phyloP scores from a whole-genome alignment of 1,139 yeast genomes.

The Pichia norvegensis region DNA sequence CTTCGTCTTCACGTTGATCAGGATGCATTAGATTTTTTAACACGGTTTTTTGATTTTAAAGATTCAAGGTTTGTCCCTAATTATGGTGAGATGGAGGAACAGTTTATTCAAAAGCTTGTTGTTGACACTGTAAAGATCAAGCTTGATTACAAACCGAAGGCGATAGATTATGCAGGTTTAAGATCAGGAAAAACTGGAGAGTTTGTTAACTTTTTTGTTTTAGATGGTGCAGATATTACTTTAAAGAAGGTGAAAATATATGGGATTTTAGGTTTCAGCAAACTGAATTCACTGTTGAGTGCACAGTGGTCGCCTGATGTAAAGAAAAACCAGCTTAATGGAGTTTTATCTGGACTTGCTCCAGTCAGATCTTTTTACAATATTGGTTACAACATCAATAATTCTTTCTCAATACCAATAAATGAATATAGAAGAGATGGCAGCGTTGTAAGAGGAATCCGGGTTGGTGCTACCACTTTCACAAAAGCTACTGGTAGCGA shows the following conservation, averaged over 20 bases:
- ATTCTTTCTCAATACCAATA: constrained; percentile 65
- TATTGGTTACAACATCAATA: constrained; percentile 71
- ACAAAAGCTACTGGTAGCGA: constrained; percentile 78
- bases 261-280: constrained; percentile 70
- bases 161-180: constrained; percentile 73
- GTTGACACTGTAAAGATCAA: constrained; percentile 57
- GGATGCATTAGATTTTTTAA: constrained; percentile 79
- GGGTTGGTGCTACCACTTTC: constrained; percentile 71
- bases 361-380: constrained; percentile 73
- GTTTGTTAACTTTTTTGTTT: constrained; percentile 75
- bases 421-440: constrained; percentile 71
- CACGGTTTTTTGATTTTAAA: constrained; percentile 72
- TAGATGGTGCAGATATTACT: constrained; percentile 75
- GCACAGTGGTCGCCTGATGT: constrained; percentile 84
- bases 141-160: constrained; percentile 88
- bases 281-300: constrained; percentile 48
- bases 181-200: constrained; percentile 82
- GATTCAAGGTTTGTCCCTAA: constrained; percentile 55
- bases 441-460: constrained; percentile 58
- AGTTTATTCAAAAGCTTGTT: constrained; percentile 63
- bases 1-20: constrained; percentile 83
- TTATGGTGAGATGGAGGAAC: constrained; percentile 55
- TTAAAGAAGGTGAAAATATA: constrained; percentile 55
- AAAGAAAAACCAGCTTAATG: constrained; percentile 65
- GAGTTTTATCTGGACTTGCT: constrained; percentile 75